Base-by-base conservation (phyloP, 2,329 filamentous ascomycete species). In the Lachnellula occidentalis region DNA sequence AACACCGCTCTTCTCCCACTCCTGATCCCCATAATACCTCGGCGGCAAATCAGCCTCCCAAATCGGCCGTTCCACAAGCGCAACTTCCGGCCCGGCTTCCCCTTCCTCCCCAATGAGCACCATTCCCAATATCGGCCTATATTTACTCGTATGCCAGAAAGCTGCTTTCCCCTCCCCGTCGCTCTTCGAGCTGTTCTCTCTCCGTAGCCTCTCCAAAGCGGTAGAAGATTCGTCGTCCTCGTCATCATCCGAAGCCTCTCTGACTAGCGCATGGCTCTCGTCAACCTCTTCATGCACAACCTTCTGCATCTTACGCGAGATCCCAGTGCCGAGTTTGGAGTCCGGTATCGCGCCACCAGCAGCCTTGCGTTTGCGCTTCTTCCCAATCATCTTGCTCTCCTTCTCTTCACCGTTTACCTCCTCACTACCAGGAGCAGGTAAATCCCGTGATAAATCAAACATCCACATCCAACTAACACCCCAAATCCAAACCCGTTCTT, bases 391-490 rank as follows among this genome's bases (percentile, higher is more conserved):
- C 34, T 43, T 50, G 24, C 48, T 27, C 46, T 54, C 58, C 5
- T 60, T 53, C 65, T 66, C 36, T 55, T 66, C 34, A 11, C 47
- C 56, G 36, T 48, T 36, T 21, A 22, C 34, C 9, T 42, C 27
- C 22, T 69, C 71, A 3, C 70, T 68, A 1, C 73, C 69, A n/a
- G 51, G 48, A 14, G 47, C 7, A 22, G 61, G 57, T 48, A 94
- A 78, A 69, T 96, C 87, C 64, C 81, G 80, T 19, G 81, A 81
- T 31, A 95, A 74, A 69, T 97, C 91, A 57, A 99, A 82, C 92
- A 97, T 97, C 74, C 89, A 91, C 22, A 99, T 72, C 79, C 91
- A 97, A 1, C 82, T 85, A 41, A 83, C 81, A 6, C 92, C 92
- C 66, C 95, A 96, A 19, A 97, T 73, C 90, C 92, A 97, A 7